Base-by-base conservation (phyloP, 106 monocot species). In the Phalaenopsis aphrodite region DNA sequence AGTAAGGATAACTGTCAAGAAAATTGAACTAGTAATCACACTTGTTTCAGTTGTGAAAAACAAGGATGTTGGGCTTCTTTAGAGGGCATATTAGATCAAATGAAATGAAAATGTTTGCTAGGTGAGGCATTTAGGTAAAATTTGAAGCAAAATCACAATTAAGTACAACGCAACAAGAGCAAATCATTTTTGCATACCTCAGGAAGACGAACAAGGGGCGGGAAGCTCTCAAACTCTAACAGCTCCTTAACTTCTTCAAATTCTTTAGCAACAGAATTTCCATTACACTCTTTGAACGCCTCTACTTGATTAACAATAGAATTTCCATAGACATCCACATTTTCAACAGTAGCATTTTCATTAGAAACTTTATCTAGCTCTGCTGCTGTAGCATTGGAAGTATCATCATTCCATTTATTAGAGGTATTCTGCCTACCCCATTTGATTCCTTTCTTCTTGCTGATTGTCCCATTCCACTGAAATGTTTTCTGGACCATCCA, bases 401-500 rank as follows among this genome's bases (percentile, higher is more conserved):
- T 42, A 82, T 75, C 55, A 72, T 80, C 75, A 85, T 75, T 78
- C 49, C 52, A 65, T 5, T 56, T 82, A 37, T 64, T 82, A 10
- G 16, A 56, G 18, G 55, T 75, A 69, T 82, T 87, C 72, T 88
- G 89, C 81, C 84, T 84, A 4, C 94, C 94, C 98, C 98, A 99
- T 73, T 95, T 99, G 73, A 95, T 92, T 37, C 98, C 98, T 71
- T 91, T 91, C 79, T 87, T 93, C 85, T 99, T 94, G 88, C 78
- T 91, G 23, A 82, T 85, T 56, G 85, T 99, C 80, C 98, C 98
- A 84, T 89, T 99, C 98, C 98, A 99, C 68, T 87, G 65, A 68
- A 94, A 42, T 61, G 80, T 84, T 75, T 81, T 84, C 98, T 95
- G 72, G 43, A 79, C 58, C 14, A 73, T 39, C 81, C 1, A 77